These are phyloP conservation scores for Colletotrichum salicis DNA, from an alignment of 2,329 filamentous ascomycete genomes.

Conservation along the genomic window DNA sequence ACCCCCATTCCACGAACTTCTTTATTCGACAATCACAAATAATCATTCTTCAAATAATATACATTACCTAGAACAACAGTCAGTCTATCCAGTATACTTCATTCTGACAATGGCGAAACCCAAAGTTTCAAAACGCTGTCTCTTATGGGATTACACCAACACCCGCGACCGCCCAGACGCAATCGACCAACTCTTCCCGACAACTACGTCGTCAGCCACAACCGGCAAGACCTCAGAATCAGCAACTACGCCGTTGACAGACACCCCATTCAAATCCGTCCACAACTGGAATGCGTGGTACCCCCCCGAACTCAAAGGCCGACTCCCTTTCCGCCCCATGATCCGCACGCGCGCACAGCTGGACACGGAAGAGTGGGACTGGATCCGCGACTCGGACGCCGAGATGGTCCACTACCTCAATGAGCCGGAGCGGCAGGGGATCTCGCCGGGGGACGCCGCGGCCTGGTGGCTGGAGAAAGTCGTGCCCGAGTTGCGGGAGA, in stretches of 20 bases:
- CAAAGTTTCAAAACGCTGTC: constrained; percentile 45
- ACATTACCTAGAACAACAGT: neutral
- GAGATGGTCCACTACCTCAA: constrained; percentile 57
- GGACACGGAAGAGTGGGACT: constrained; percentile 50
- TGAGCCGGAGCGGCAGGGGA: constrained; percentile 54
- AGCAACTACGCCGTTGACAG: neutral
- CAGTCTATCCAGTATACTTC: neutral
- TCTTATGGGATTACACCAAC: constrained; percentile 57
- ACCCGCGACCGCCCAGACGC: constrained; percentile 45
- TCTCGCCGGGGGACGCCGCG: constrained; percentile 48
- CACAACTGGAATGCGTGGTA: constrained; percentile 56
- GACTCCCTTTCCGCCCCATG: constrained; percentile 53
- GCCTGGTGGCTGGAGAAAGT: constrained; percentile 51
- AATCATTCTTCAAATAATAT: neutral
- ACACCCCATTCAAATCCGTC: constrained; percentile 47
- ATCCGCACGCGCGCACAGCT: constrained; percentile 51
- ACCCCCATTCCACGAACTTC: neutral
- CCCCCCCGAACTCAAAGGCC: constrained; percentile 47
- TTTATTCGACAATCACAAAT: too few species aligned
- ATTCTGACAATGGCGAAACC: neutral
- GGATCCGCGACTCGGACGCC: constrained; percentile 39
- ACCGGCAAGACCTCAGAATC: neutral
- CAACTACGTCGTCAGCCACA: neutral
- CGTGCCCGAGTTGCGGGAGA: constrained; percentile 39
- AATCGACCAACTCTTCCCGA: constrained; percentile 48